A percentile compares a stretch with the other conserved stretches of the same genome.
Evolutionary conservation across 2,329 filamentous ascomycete species (phyloP).

Genomic region (Drechslerella stenobrocha): DNA sequence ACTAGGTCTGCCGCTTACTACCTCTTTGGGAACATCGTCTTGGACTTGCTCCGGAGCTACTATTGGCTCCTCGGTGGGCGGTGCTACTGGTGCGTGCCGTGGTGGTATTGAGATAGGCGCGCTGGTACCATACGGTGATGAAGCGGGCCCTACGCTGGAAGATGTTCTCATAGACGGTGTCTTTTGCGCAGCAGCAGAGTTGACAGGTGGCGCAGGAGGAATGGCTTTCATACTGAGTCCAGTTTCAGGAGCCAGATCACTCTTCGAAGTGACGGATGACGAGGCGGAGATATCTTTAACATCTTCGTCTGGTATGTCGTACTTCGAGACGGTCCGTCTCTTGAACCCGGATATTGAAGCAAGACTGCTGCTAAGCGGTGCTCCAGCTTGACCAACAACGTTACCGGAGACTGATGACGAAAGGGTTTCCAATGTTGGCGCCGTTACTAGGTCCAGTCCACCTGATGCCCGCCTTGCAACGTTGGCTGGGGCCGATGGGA

Average conservation of each 20-base stretch:
- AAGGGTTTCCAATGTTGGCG: slow-evolving; percentile 41
- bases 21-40: slow-evolving; percentile 49
- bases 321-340: slow-evolving; percentile 46
- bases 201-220: slow-evolving; percentile 1
- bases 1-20: slow-evolving; percentile 50
- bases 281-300: slow-evolving; percentile 48
- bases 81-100: slow-evolving; percentile 22
- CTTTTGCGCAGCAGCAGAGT: slow-evolving; percentile 13
- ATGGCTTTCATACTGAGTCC: slow-evolving; percentile 11
- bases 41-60: slow-evolving; percentile 46
- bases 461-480: slow-evolving; percentile 38
- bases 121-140: slow-evolving; percentile 42
- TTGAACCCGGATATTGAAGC: slow-evolving; percentile 35
- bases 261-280: slow-evolving; percentile 45
- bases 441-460: slow-evolving; percentile 29
- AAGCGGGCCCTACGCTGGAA: slow-evolving; percentile 16
- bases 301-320: slow-evolving; percentile 48
- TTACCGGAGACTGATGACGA: slow-evolving; percentile 32
- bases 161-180: slow-evolving; percentile 11
- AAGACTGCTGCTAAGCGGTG: slow-evolving; percentile 29
- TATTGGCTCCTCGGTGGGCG: slow-evolving; percentile 34
- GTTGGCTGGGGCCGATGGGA: slow-evolving; percentile 20
- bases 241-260: slow-evolving; percentile 23
- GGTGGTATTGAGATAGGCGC: slow-evolving; percentile 40
- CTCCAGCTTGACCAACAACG: slow-evolving; percentile 6